Conservation (phyloP, 139 green algal genomes). For the Chlorella sp. region DNA sequence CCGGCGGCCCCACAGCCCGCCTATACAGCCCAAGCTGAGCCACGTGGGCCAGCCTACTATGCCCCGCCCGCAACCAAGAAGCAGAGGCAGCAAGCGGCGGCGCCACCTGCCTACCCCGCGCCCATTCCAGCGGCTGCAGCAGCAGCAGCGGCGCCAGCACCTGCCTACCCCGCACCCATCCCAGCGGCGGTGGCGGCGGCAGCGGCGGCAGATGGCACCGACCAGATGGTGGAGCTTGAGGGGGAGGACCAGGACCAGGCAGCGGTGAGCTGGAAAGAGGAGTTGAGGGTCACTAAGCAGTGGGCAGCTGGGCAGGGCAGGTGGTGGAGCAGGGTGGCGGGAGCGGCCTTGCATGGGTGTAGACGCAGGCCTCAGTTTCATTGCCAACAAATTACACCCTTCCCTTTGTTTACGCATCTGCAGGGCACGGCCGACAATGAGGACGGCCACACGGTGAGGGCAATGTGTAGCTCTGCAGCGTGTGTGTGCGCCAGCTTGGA, state of each 20-base stretch:
- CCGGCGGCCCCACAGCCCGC: too few relatives aligned
- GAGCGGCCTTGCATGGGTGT: not conserved
- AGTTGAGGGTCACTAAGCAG: not conserved
- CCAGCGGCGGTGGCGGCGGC: too few relatives aligned
- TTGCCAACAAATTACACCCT: too few relatives aligned
- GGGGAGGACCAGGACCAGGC: not conserved
- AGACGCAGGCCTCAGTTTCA: too few relatives aligned
- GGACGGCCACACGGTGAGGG: conserved; percentile 30
- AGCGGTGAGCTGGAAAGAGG: not conserved
- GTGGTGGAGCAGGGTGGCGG: not conserved
- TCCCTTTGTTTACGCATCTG: not conserved
- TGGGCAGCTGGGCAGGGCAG: not conserved
- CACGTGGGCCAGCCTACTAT: not conserved
- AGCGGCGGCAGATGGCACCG: not conserved
- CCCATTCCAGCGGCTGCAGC: too few relatives aligned
- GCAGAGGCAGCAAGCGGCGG: not conserved
- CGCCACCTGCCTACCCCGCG: not conserved
- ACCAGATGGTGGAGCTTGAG: not conserved
- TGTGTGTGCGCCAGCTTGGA: too few relatives aligned
- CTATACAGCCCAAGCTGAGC: not conserved
- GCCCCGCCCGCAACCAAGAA: not conserved
- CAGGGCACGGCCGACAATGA: conserved; percentile 32
- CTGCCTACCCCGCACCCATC: not conserved
- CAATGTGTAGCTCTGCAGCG: too few relatives aligned
- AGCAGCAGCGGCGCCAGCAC: not conserved